Conservation (phyloP, 495 filamentous ascomycete species). For the Arthonia radiata region DNA sequence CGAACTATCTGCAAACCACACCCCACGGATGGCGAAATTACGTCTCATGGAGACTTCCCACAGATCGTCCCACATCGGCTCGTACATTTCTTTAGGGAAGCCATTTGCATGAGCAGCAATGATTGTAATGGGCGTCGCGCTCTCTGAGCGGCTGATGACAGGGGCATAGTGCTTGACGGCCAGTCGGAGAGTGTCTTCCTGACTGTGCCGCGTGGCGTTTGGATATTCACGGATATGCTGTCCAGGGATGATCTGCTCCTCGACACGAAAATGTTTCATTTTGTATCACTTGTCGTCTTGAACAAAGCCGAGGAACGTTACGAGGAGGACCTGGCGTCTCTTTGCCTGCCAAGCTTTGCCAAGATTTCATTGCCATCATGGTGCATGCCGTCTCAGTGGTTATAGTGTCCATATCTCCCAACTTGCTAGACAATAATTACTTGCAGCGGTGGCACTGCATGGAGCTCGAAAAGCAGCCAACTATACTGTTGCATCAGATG, state of each 20-base stretch:
- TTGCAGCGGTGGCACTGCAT: too few species aligned
- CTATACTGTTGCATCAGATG: too few species aligned
- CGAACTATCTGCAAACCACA: slow-evolving; percentile 21
- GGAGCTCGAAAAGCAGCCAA: too few species aligned
- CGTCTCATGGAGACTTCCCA: slow-evolving; percentile 6
- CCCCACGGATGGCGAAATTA: slow-evolving; percentile 14
- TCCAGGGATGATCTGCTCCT: slow-evolving; percentile 13
- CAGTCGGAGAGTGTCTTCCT: slow-evolving; percentile 16
- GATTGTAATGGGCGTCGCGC: slow-evolving; percentile 20
- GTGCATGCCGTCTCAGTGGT: too few species aligned
- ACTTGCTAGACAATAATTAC: too few species aligned
- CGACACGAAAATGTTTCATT: slow-evolving; percentile 13
- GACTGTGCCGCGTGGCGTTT: slow-evolving; percentile 10
- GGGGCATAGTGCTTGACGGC: slow-evolving; percentile 24
- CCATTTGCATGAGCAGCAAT: slow-evolving; percentile 22
- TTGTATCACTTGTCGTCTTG: too few species aligned
- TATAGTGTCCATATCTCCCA: too few species aligned
- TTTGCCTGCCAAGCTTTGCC: too few species aligned
- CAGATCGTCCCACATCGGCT: slow-evolving; percentile 22
- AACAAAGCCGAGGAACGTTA: too few species aligned
- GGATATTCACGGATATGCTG: slow-evolving; percentile 16
- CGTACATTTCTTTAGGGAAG: slow-evolving; percentile 22
- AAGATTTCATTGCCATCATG: too few species aligned
- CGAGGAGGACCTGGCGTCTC: too few species aligned
- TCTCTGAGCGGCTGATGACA: too few species aligned